Evolutionary conservation across 1,284 basidiomycete species (phyloP), one percentile per base, ranked within the genome.

Genomic region (Chondrostereum purpureum): DNA sequence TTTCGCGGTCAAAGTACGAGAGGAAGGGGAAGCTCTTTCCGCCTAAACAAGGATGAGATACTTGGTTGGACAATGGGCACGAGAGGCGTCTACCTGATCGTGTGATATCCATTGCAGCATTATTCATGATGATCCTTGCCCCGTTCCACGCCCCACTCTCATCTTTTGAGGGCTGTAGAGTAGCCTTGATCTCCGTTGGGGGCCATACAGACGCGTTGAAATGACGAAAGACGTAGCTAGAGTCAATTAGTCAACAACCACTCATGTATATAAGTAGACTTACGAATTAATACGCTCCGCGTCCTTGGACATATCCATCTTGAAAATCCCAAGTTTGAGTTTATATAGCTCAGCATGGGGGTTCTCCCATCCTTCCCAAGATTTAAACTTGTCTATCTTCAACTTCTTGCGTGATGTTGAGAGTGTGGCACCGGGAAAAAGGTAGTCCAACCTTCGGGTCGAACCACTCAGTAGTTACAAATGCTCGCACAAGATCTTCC

Each of bases 141-240:
- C 54, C 55, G 31, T 45, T 45, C 55, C 55, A 55, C 11, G 52
- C 46, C 8, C 51, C 51, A 2, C 19, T n/a, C 4, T 39, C 46
- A 17, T 46, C 47, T 8, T 24, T 5, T 8, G 50, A 45, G 5
- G 52, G 34, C 23, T 43, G 52, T 36, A 49, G 14, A 14, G 46
- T 39, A 11, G 42, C 16, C 36, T 46, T 43, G 34, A 50, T 49
- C 43, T 55, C 47, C 22, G 43, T 48, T 36, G 53, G 53, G 3
- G 50, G 53, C 34, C 53, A 56, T 3, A 52, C 50, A 13, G 51
- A 46, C 17, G 46, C 19, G 17, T 48, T 34, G 43, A 55, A 56
- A 39, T 50, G 50, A n/a, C 50, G 50, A 45, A 55, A 48, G 10
- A 56, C 47, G 41, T 56, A 53, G 44, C 52, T 54, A n/a, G 19